Base-by-base conservation (phyloP, 2,329 filamentous ascomycete genomes). In the Mycosphaerella sp. region DNA sequence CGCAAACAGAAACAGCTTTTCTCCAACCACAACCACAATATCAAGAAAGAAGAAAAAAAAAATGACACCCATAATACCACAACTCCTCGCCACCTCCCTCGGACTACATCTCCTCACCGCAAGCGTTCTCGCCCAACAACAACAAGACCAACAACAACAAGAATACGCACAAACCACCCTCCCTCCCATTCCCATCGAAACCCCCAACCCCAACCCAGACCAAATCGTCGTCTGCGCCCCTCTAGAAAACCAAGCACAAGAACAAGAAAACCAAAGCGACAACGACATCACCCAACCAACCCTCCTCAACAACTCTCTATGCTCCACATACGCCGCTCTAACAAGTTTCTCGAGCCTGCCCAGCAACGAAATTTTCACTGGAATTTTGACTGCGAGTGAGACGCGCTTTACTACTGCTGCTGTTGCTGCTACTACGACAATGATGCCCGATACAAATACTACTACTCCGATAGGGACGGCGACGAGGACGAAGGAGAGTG, bases 321-420 rank as follows among this genome's bases (percentile, higher is more conserved):
- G 34, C 34, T 29, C 34, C 5, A 49, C 46, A 1, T 41, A 6
- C 36, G 12, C 10, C 17, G 43, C 42, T 8, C n/a, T 45, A 42
- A 49, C 40, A 31, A 51, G 40, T 45, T 44, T 51, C 10, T 21
- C 41, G 14, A 39, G 48, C 32, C 23, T 44, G 23, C 11, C 38
- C 38, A 14, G 32, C 29, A 4, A 23, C n/a, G 29, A 40, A 41
- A 21, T 21, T 21, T 21, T 21, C 21, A 21, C 21, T 4, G 21
- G 21, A 1, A 51, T 51, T 36, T 17, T 51, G 48, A 51, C 48
- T n/a, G 48, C 48, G n/a, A 51, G 48, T 45, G 50, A 53, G 34
- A 47, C 50, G 14, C 40, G 50, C n/a, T 21, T 21, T 42, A 21
- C 32, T 1, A 23, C 26, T 9, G 2, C 23, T 3, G 21, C 21